A percentile compares a stretch with the other conserved stretches of the same genome.
phyloP scores from a whole-genome alignment of 192 early-diverging fungal genomes.

The Podila horticola region DNA sequence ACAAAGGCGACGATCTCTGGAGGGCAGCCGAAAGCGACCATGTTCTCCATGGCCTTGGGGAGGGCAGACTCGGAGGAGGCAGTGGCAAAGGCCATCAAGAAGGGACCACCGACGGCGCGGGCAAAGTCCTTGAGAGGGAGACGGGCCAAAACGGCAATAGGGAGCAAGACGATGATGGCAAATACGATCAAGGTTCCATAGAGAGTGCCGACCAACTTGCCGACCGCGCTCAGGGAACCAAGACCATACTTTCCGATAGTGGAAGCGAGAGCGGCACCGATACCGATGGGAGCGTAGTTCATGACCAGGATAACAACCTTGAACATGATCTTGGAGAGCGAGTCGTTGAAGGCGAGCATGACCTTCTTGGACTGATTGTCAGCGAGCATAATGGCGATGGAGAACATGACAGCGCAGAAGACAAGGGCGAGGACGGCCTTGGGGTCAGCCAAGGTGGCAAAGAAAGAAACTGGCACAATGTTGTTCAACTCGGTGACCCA shows the following conservation, averaged over 20 bases:
- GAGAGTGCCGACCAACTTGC: conserved; percentile 73
- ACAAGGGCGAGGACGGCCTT: conserved; percentile 64
- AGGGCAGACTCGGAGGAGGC: conserved; percentile 80
- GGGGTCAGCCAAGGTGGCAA: conserved; percentile 55
- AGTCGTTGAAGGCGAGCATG: conserved; percentile 65
- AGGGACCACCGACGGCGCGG: conserved; percentile 63
- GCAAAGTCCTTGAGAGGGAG: conserved; percentile 66
- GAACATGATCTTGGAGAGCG: conserved; percentile 72
- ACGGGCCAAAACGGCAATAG: conserved; percentile 64
- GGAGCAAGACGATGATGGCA: conserved; percentile 63
- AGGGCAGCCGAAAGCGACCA: conserved; percentile 73
- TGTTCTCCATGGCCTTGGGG: conserved; percentile 75
- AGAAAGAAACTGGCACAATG: conserved; percentile 72
- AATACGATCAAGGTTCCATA: conserved; percentile 70
- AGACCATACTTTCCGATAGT: conserved; percentile 72
- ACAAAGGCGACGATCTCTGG: conserved; percentile 74
- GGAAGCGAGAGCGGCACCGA: conserved; percentile 67
- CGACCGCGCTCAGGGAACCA: conserved; percentile 62
- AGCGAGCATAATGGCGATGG: conserved; percentile 60
- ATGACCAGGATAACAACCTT: conserved; percentile 68
- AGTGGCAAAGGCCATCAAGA: conserved; percentile 79
- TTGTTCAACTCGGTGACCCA: conserved; percentile 65
- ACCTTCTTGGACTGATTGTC: conserved; percentile 53
- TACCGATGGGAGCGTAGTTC: conserved; percentile 77
- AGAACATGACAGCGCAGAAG: conserved; percentile 74